phyloP scores from a whole-genome alignment of 2,329 filamentous ascomycete species.

The Venturia aucupariae region DNA sequence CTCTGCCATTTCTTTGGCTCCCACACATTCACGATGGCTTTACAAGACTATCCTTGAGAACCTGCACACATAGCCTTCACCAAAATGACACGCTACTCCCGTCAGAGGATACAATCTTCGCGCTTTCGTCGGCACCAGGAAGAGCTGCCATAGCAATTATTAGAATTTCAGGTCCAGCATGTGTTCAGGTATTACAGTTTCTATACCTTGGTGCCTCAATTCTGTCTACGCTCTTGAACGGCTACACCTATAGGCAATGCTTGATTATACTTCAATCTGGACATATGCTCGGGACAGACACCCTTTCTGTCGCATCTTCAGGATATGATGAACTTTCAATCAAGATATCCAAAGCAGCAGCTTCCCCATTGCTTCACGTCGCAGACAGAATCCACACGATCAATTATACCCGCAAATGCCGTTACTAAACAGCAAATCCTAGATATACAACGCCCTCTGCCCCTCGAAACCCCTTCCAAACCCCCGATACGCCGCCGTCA shows the following conservation, averaged over 20 bases:
- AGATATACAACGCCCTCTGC: constrained; percentile 59
- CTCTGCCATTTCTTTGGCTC: neutral
- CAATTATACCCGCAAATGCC: neutral
- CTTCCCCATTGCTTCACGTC: neutral
- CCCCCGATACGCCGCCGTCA: constrained; percentile 58
- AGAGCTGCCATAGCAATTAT: constrained; percentile 86
- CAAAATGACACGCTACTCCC: neutral
- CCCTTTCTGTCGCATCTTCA: neutral
- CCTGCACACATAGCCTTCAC: neutral
- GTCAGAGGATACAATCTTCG: constrained; percentile 63
- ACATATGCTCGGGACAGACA: neutral
- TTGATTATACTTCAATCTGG: neutral
- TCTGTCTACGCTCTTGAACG: neutral
- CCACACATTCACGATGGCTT: neutral
- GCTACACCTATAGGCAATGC: neutral
- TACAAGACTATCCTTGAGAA: neutral
- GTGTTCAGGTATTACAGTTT: constrained; percentile 46
- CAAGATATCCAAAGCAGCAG: no score
- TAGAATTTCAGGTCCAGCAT: constrained; percentile 72
- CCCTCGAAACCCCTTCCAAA: constrained; percentile 45
- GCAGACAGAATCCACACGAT: neutral
- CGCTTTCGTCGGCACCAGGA: constrained; percentile 77
- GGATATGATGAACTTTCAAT: neutral
- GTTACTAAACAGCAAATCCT: constrained; percentile 17
- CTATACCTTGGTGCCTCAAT: neutral